phyloP scores from a whole-genome alignment of 129 eudicot species.

The Apium graveolens region DNA sequence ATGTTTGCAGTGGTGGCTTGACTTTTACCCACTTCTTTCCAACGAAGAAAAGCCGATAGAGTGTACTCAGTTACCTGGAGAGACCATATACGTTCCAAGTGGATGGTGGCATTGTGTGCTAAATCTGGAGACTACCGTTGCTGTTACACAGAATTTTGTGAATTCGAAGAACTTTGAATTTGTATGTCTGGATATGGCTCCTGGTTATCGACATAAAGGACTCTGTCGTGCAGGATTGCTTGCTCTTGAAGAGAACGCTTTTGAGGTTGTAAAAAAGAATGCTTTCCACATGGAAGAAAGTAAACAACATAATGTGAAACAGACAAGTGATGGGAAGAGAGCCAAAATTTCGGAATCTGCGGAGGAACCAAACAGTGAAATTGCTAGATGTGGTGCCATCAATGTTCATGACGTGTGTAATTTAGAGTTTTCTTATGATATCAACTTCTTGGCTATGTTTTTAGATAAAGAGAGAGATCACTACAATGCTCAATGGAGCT shows the following conservation, averaged over 20 bases:
- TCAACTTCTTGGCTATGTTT: slow-evolving; percentile 57
- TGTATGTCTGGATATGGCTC: slow-evolving; percentile 95
- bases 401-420: slow-evolving; percentile 16
- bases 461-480: slow-evolving; percentile 82
- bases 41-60: slow-evolving; percentile 88
- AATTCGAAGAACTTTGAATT: slow-evolving; percentile 75
- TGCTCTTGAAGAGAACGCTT: slow-evolving; percentile 53
- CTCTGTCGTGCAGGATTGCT: slow-evolving; percentile 92
- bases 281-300: slow-evolving; percentile 15
- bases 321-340: slow-evolving; percentile 57
- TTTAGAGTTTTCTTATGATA: slow-evolving; percentile 59
- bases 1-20: slow-evolving; percentile 85
- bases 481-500: slow-evolving; percentile 72
- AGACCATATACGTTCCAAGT: slow-evolving; percentile 88
- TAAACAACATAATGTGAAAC: slow-evolving; percentile 24
- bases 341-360: slow-evolving; percentile 32
- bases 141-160: slow-evolving; percentile 91
- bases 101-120: slow-evolving; percentile 99
- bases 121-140: slow-evolving; percentile 76
- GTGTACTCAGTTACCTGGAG: slow-evolving; percentile 92
- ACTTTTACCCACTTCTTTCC: slow-evolving; percentile 82
- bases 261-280: slow-evolving; percentile 24
- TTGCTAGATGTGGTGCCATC: no score
- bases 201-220: slow-evolving; percentile 97
- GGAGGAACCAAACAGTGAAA: slow-evolving; percentile 24